Percentiles rank a stretch among this genome's conserved stretches.
Evolutionary conservation across 129 eudicot genomes (phyloP).

Genomic region (Scalesia atractyloides): DNA sequence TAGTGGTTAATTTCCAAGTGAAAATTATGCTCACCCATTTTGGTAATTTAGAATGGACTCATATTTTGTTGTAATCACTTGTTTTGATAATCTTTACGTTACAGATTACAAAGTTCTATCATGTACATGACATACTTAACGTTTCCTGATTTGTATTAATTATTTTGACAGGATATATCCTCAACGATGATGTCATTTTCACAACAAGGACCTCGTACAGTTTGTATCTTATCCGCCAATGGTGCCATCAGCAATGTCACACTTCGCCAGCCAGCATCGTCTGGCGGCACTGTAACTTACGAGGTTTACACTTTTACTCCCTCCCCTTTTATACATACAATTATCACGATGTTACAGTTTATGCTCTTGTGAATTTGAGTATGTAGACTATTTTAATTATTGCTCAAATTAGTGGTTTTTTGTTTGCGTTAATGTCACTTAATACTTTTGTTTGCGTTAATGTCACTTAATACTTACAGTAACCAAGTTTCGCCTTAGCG

Average conservation of each 20-base stretch:
- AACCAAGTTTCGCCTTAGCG: no score
- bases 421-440: no score
- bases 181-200: conserved; percentile 76
- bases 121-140: not conserved
- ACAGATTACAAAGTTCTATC: not conserved
- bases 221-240: conserved; percentile 90
- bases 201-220: conserved; percentile 92
- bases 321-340: conserved; percentile 8
- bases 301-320: conserved; percentile 58
- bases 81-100: conserved; percentile 8
- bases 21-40: not conserved
- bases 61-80: conserved; percentile 9
- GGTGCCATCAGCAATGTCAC: conserved; percentile 82
- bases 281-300: conserved; percentile 73
- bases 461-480: no score
- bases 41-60: not conserved
- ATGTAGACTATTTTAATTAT: not conserved
- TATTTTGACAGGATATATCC: conserved; percentile 72
- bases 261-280: conserved; percentile 80
- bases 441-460: no score
- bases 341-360: not conserved
- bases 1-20: conserved; percentile 1
- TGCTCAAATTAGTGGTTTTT: not conserved
- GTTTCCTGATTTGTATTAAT: not conserved
- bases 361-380: not conserved